These are phyloP conservation scores for Zasmidium cellare DNA, from an alignment of 2,329 filamentous ascomycete species.

Conservation along the genomic window DNA sequence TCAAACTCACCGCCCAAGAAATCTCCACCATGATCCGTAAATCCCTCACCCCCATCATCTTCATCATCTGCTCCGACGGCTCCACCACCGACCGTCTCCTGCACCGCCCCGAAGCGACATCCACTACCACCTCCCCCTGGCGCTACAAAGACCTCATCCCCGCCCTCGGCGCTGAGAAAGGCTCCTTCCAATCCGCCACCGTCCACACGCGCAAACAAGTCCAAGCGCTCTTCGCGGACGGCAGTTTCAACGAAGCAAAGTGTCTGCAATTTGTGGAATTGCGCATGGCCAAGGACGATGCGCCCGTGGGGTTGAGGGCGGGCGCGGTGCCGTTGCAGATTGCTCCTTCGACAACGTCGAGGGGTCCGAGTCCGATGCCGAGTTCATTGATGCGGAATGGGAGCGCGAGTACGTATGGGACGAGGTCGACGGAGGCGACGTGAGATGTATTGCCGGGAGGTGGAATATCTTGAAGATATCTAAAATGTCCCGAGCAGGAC, in stretches of 20 bases:
- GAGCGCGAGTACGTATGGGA: background rate
- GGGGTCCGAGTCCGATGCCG: background rate
- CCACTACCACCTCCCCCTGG: background rate
- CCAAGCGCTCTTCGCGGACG: constrained; percentile 2
- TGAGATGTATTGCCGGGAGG: too few species aligned
- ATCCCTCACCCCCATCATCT: constrained; percentile 39
- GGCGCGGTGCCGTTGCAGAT: background rate
- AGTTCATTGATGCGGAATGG: background rate
- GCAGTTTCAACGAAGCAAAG: background rate
- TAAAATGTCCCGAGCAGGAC: too few species aligned
- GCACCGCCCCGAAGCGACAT: background rate
- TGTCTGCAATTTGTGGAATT: constrained; percentile 5
- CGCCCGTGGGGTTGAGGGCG: background rate
- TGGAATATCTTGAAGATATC: too few species aligned
- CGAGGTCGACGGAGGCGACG: background rate
- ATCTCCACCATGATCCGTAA: constrained; percentile 60
- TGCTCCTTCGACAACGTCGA: too few species aligned
- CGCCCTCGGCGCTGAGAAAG: background rate
- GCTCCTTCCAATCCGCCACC: background rate
- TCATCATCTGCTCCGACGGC: constrained; percentile 32
- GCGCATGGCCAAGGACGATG: background rate
- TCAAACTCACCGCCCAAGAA: constrained; percentile 67
- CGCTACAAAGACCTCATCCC: constrained; percentile 2
- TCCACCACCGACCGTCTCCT: background rate
- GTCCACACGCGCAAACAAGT: background rate